phyloP scores from a whole-genome alignment of 257 asterid genomes.

The Penstemon davidsonii region DNA sequence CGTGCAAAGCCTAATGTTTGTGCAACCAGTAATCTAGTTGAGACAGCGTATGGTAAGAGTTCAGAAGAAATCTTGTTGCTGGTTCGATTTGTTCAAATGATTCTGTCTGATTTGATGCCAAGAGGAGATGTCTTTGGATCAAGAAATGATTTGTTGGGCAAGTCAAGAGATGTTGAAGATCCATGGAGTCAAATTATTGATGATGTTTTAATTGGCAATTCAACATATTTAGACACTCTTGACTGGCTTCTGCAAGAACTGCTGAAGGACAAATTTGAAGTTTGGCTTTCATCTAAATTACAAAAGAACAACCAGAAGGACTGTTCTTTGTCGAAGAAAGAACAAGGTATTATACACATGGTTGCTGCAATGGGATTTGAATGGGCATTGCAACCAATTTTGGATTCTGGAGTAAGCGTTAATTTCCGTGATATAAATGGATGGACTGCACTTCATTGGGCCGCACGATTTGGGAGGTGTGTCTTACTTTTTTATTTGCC shows the following conservation, averaged over 20 bases:
- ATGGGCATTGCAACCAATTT: constrained; percentile 92
- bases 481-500: neutral
- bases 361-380: constrained; percentile 90
- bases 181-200: constrained; percentile 69
- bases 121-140: constrained; percentile 46
- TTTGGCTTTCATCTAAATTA: constrained; percentile 71
- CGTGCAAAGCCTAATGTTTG: constrained; percentile 48
- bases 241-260: constrained; percentile 93
- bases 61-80: constrained; percentile 73
- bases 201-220: constrained; percentile 59
- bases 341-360: constrained; percentile 91
- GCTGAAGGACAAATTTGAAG: constrained; percentile 73
- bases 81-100: constrained; percentile 75
- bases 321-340: constrained; percentile 71
- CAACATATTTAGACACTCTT: constrained; percentile 52
- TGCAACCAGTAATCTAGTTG: constrained; percentile 40
- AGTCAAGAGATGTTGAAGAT: constrained; percentile 53
- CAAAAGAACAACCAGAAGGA: constrained; percentile 33
- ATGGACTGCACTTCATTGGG: constrained; percentile 99
- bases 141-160: constrained; percentile 42
- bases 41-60: constrained; percentile 45
- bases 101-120: constrained; percentile 51
- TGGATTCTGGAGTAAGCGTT: constrained; percentile 73
- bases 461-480: constrained; percentile 96
- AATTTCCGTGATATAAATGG: constrained; percentile 90